phyloP scores from a whole-genome alignment of 2,329 filamentous ascomycete genomes.

The Diaporthe sp. region DNA sequence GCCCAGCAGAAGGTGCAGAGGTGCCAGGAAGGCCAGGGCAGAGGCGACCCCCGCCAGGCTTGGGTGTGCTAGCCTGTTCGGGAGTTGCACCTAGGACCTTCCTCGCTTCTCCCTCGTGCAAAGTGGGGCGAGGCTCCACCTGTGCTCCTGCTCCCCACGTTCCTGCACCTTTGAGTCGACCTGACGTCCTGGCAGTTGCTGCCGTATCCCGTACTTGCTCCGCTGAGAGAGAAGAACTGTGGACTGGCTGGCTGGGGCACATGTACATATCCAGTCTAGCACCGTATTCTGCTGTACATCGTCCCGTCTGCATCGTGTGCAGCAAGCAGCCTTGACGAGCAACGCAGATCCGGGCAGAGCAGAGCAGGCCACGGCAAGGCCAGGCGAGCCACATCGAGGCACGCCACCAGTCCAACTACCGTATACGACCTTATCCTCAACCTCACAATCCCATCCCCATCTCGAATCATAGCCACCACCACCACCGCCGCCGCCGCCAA shows the following conservation, averaged over 20 bases:
- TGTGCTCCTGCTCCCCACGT: constrained; percentile 31
- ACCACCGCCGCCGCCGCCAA: not conserved
- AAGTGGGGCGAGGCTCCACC: constrained; percentile 24
- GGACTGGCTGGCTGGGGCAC: not conserved
- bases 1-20: constrained; percentile 10
- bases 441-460: not conserved
- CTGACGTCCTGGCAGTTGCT: constrained; percentile 24
- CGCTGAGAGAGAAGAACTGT: constrained; percentile 7
- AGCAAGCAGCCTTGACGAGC: constrained; percentile 15
- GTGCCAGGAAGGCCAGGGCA: constrained; percentile 9
- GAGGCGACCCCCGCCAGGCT: not conserved
- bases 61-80: constrained; percentile 19
- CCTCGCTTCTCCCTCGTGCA: constrained; percentile 33
- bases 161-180: constrained; percentile 31
- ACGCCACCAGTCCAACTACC: not conserved
- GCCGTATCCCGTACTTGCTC: constrained; percentile 18
- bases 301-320: constrained; percentile 11
- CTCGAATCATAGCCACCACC: not conserved
- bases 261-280: constrained; percentile 6
- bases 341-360: constrained; percentile 9
- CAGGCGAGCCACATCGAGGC: not conserved
- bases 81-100: constrained; percentile 14
- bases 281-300: not conserved
- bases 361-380: not conserved
- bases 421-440: not conserved